Base-by-base conservation (phyloP, 306 rosid species). In the Rubus parviflorus region DNA sequence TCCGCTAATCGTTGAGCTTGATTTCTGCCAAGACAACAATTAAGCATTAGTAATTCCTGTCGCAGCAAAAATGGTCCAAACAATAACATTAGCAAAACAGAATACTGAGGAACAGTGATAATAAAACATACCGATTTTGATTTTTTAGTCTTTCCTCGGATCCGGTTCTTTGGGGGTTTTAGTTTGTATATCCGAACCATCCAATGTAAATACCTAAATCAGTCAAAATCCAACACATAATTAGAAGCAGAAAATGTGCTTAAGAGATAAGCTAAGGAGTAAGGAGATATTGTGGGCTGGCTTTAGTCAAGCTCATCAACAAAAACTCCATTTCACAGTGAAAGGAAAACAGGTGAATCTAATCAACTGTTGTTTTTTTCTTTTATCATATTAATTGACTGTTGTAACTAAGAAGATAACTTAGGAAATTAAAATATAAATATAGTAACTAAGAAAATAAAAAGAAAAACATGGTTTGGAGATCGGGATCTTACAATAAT, bases 171-270 rank as follows among this genome's bases (percentile, higher is more conserved):
- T 40, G 81, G 97, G 48, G 94, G 84, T 84, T 96, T 96, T 85
- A 96, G 77, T 87, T 96, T 93, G 96, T 91, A 96, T 72, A 96
- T 62, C 85, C 99, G 87, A 66, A 96, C 99, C 99, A 96, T 96
- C 99, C 99, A 96, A 81, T 92, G 99, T 96, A 92, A 96, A 96
- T 54, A 88, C 99, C 99, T 96, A 76, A 56, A 78, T 54, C 38
- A 62, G n/a, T 49, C 22, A 69, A 76, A 37, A 30, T 16, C 57
- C 77, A 47, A 12, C 16, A 37, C 66, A 23, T 15, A 17, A 65
- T 76, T 16, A 84, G 70, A 20, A 81, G 63, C 66, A 4, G 19
- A 25, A 63, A 23, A 77, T 43, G 61, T 38, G 61, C 51, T 38
- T 65, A 4, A 35, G 5, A 13, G 35, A 79, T 6, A 15, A 3